Evolutionary conservation across 2,329 filamentous ascomycete genomes (phyloP).

Genomic region (Alternaria brassicicola): DNA sequence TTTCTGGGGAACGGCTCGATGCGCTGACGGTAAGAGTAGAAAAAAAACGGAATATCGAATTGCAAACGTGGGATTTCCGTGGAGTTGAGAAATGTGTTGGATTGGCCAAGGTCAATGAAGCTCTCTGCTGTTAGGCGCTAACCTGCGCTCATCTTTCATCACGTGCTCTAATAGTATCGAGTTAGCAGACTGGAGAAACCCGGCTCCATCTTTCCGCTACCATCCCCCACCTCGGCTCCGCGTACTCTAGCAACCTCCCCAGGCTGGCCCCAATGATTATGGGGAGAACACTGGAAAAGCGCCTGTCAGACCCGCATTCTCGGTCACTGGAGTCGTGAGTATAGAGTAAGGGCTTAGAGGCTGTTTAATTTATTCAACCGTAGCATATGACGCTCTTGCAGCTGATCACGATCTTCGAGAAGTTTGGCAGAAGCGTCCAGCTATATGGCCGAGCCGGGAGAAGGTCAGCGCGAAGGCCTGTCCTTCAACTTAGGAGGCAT

Average conservation of each 20-base stretch:
- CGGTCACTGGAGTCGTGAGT: constrained; percentile 14
- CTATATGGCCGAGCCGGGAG: neutral
- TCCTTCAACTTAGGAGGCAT: constrained; percentile 3
- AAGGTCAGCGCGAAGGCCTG: constrained; percentile 6
- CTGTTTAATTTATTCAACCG: constrained; percentile 28
- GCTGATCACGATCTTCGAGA: constrained; percentile 18
- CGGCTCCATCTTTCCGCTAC: constrained; percentile 11
- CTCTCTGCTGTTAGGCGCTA: constrained; percentile 6
- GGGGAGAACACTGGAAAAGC: constrained; percentile 2
- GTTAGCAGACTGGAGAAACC: constrained; percentile 2
- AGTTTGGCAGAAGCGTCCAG: constrained; percentile 10
- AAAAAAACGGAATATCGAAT: constrained; percentile 4
- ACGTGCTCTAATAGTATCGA: neutral
- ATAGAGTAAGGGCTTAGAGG: constrained; percentile 22
- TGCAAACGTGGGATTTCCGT: constrained; percentile 4
- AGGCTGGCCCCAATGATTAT: constrained; percentile 1
- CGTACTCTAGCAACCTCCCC: neutral
- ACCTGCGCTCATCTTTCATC: neutral
- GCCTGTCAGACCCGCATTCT: constrained; percentile 9
- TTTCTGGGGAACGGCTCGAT: constrained; percentile 6
- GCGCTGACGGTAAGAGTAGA: constrained; percentile 10
- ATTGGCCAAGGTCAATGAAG: neutral
- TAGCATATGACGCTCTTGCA: constrained; percentile 11
- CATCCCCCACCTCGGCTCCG: constrained; percentile 10
- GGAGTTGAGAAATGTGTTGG: neutral